These are phyloP conservation scores for Lineolata rhizophorae DNA, from an alignment of 495 filamentous ascomycete species.

Conservation along the genomic window DNA sequence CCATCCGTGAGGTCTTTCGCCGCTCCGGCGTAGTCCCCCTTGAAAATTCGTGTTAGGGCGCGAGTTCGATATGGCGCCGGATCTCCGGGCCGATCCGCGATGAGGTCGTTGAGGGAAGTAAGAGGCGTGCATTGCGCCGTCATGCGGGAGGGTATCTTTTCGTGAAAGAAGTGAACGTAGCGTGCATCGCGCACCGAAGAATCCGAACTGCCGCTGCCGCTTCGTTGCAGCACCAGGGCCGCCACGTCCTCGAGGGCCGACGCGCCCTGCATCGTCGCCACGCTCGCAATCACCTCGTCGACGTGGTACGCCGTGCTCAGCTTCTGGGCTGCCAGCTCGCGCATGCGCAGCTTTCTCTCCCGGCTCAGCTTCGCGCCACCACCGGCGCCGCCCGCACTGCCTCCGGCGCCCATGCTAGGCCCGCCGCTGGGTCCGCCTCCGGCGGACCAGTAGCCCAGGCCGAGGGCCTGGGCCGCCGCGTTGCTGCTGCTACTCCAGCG, in stretches of 20 bases:
- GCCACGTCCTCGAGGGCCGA: conserved; percentile 63
- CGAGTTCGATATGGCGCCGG: conserved; percentile 45
- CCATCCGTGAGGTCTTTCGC: conserved; percentile 43
- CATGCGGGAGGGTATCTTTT: conserved; percentile 61
- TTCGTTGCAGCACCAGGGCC: conserved; percentile 44
- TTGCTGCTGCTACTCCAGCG: conserved; percentile 26
- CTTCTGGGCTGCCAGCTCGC: conserved; percentile 56
- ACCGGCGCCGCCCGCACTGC: conserved; percentile 29
- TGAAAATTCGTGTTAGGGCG: conserved; percentile 51
- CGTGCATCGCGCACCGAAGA: conserved; percentile 43
- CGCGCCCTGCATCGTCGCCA: conserved; percentile 62
- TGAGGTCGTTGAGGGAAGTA: conserved; percentile 39
- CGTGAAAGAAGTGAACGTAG: conserved; percentile 75
- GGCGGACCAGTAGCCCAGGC: conserved; percentile 40
- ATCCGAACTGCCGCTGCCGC: no score
- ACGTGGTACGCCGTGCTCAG: conserved; percentile 51
- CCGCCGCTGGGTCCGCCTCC: no score
- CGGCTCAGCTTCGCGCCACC: conserved; percentile 44
- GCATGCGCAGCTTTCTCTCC: conserved; percentile 51
- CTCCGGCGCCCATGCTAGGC: no score
- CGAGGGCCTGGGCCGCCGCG: conserved; percentile 30
- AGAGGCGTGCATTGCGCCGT: conserved; percentile 52
- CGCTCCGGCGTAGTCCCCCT: conserved; percentile 47
- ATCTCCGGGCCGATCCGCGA: conserved; percentile 34
- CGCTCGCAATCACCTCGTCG: conserved; percentile 62